Evolutionary conservation across 345 rosid genomes (phyloP), one percentile per base, ranked within the genome.

Genomic region (Eutrema heterophyllum): DNA sequence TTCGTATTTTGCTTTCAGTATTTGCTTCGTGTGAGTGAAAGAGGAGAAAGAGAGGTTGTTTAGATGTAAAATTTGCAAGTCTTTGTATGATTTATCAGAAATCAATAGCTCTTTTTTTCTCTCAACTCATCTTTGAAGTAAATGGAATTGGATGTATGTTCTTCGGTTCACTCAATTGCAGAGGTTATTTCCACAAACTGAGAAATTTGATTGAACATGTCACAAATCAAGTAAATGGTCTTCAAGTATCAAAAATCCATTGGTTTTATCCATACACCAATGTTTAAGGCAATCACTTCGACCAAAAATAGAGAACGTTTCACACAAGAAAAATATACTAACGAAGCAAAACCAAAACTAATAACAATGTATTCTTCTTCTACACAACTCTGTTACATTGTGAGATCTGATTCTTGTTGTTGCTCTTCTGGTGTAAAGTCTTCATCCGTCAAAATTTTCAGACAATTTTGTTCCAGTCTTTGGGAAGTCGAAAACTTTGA

Each of bases 71-170:
- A 75, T 51, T 53, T 61, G 64, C 74, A 75, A 68, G 16, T 15
- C 68, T 10, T 50, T 75, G 74, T 68, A 50, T 51, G 48, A 6
- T 50, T 67, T 58, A 11, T 63, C 55, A 52, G 39, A 12, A 38
- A 49, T 74, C 54, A 74, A 67, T 67, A 46, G 66, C 68, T 75
- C 73, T 30, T 49, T 63, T n/a, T 40, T 57, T 49, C 78, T 57
- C 72, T 36, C 26, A 46, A 45, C 41, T 36, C 8, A 5, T 26
- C 9, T 2, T 24, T 2, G 45, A 38, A 38, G 1, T 21, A 24
- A 21, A 29, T 12, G 32, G 14, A 8, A 7, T 7, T 38, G 7
- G 35, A 43, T 12, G 14, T 26, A 14, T 51, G 35, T 13, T 30
- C 40, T 48, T 6, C 8, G 2, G 9, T 12, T 39, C 49, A 14